Evolutionary conservation across 768 basidiomycete genomes (phyloP), one percentile per base, ranked within the genome.

Genomic region (Boletus barrowsii): DNA sequence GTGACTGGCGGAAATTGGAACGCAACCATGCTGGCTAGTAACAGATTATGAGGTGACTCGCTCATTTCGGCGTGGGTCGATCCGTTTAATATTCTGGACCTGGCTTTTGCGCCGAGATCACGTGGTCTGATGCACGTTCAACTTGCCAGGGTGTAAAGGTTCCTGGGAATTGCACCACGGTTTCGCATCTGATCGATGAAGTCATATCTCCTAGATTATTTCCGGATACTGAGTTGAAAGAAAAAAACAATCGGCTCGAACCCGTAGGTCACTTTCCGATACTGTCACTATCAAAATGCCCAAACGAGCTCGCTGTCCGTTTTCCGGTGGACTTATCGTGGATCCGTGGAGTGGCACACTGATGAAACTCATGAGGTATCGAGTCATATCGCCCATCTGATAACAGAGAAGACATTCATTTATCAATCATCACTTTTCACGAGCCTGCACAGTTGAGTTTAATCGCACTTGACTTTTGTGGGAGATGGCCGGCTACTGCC

Each of bases 301-400:
- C 14, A 44, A 57, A 47, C 22, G 46, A 56, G 51, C 5, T 3
- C 32, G 8, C 9, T 15, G 42, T 40, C 40, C 39, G 33, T 37
- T 33, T 47, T 37, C 49, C 40, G 20, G 22, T 8, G 40, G 35
- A 50, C 30, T 36, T 17, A 37, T 51, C 42, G 40, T 36, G 29
- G 0, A 35, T 47, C 41, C 7, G 37, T 30, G 17, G 24, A 9
- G 33, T 10, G 46, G 26, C 6, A n/a, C 36, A 36, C 41, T 50
- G 42, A 42, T 5, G 45, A 6, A 33, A 44, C 24, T 54, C 61
- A 66, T 64, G 60, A 56, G 55, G 39, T 32, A 53, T 64, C 30
- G 51, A 53, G 56, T 62, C 66, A 62, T n/a, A 48, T 32, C 53
- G 24, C 43, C 29, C 53, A 53, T 62, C 51, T 17, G 41, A 60